Evolutionary conservation across 2,329 filamentous ascomycete species (phyloP).

Genomic region (Penicillium sp.): DNA sequence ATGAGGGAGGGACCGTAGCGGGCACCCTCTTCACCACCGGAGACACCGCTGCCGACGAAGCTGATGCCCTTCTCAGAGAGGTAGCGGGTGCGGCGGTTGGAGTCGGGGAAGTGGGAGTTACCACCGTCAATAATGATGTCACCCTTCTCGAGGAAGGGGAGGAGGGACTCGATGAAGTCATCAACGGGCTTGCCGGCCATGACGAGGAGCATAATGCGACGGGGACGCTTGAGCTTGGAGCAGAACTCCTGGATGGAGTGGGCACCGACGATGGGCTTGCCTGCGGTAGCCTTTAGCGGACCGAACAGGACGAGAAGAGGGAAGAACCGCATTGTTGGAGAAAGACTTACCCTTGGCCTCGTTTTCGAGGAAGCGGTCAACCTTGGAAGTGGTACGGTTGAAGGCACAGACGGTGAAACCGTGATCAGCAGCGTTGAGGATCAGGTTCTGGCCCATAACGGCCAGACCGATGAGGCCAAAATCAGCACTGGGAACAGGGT

Average conservation of each 20-base stretch:
- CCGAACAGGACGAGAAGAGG: neutral
- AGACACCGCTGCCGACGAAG: constrained; percentile 96
- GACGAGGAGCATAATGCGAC: constrained; percentile 96
- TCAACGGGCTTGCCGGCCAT: constrained; percentile 97
- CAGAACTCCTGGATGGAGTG: constrained; percentile 93
- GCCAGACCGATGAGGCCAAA: constrained; percentile 89
- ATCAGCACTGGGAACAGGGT: constrained; percentile 63
- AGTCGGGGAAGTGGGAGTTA: constrained; percentile 99
- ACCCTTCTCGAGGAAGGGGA: constrained; percentile 74
- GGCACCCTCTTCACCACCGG: constrained; percentile 98
- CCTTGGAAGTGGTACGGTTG: constrained; percentile 98
- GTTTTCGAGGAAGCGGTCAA: constrained; percentile 87
- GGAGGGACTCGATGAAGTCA: constrained; percentile 94
- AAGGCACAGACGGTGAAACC: constrained; percentile 96
- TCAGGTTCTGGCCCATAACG: constrained; percentile 86
- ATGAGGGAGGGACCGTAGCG: constrained; percentile 96
- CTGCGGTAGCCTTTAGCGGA: constrained; percentile 40
- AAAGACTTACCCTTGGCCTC: constrained; percentile 67
- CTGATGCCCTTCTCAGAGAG: constrained; percentile 80
- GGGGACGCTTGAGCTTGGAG: constrained; percentile 92
- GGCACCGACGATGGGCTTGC: constrained; percentile 92
- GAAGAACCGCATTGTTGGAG: neutral
- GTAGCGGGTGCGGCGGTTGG: constrained; percentile 94
- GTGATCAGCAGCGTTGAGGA: constrained; percentile 83
- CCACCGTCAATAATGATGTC: constrained; percentile 99